Evolutionary conservation across 192 early-diverging fungal species (phyloP).

Genomic region (Phycomyces nitens): DNA sequence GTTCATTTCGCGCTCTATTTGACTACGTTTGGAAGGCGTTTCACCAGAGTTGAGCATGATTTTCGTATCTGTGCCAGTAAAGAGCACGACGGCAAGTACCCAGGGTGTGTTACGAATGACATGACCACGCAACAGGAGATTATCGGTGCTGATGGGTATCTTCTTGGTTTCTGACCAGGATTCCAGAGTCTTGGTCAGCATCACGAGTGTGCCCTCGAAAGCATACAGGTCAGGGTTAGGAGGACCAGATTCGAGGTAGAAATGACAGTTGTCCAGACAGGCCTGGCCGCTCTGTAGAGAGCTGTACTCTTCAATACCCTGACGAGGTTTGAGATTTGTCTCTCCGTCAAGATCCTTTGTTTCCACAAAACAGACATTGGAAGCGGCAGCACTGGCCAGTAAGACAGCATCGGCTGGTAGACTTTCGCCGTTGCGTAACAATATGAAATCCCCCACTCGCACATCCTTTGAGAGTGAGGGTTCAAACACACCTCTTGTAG

Average conservation of each 20-base stretch:
- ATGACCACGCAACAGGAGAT: conserved; percentile 85
- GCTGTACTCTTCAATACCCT: conserved; percentile 60
- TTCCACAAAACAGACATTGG: conserved; percentile 81
- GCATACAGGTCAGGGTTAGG: conserved; percentile 78
- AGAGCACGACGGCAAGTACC: conserved; percentile 78
- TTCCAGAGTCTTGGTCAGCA: conserved; percentile 19
- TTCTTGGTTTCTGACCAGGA: conserved; percentile 28
- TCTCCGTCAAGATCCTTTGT: conserved; percentile 97
- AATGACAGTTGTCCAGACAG: conserved; percentile 57
- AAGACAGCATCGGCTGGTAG: conserved; percentile 85
- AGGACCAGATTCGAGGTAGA: conserved; percentile 68
- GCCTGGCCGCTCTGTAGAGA: conserved; percentile 70
- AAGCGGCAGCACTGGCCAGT: conserved; percentile 73
- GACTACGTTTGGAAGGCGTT: conserved; percentile 86
- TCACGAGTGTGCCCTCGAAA: conserved; percentile 67
- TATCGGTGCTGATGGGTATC: conserved; percentile 74
- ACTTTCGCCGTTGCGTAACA: conserved; percentile 75
- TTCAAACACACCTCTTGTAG: conserved; percentile 7
- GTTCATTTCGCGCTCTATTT: conserved; percentile 68
- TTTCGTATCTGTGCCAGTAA: conserved; percentile 88
- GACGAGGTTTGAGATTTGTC: conserved; percentile 91
- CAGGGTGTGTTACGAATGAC: conserved; percentile 88
- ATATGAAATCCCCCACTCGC: conserved; percentile 85
- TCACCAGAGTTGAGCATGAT: conserved; percentile 89
- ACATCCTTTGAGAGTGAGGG: conserved; percentile 43